Conservation (phyloP, 768 basidiomycete species). For the Lactifluus rugatus region DNA sequence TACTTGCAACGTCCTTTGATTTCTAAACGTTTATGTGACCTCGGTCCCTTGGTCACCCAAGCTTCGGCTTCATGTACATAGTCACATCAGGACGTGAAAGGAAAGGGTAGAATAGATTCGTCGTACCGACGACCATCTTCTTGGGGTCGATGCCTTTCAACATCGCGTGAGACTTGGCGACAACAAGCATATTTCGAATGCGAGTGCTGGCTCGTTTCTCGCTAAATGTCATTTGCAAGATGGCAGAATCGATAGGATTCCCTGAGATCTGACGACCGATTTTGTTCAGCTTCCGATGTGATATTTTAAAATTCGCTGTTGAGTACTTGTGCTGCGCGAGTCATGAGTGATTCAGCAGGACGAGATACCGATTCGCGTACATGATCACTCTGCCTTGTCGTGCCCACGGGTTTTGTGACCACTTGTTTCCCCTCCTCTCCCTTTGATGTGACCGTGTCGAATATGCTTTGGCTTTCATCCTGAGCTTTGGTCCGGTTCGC, state of each 20-base stretch:
- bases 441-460: slow-evolving; percentile 28
- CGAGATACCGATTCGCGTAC: neutral
- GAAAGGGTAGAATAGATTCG: neutral
- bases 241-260: slow-evolving; percentile 89
- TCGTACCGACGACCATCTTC: slow-evolving; percentile 77
- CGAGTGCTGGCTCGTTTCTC: slow-evolving; percentile 83
- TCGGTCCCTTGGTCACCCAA: slow-evolving; percentile 85
- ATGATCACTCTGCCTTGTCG: slow-evolving; percentile 12
- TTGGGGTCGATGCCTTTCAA: slow-evolving; percentile 63
- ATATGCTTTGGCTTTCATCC: slow-evolving; percentile 41
- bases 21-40: slow-evolving; percentile 56
- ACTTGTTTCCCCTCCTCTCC: neutral
- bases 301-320: slow-evolving; percentile 88
- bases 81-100: neutral
- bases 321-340: slow-evolving; percentile 76
- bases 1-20: slow-evolving; percentile 73
- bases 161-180: slow-evolving; percentile 77
- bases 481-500: slow-evolving; percentile 36
- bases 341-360: neutral
- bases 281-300: slow-evolving; percentile 85
- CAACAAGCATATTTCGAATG: slow-evolving; percentile 80
- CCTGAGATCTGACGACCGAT: slow-evolving; percentile 81
- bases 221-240: slow-evolving; percentile 94
- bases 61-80: slow-evolving; percentile 55
- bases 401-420: neutral